Conservation (phyloP, 495 filamentous ascomycete species). For the Penicillium crystallinum region DNA sequence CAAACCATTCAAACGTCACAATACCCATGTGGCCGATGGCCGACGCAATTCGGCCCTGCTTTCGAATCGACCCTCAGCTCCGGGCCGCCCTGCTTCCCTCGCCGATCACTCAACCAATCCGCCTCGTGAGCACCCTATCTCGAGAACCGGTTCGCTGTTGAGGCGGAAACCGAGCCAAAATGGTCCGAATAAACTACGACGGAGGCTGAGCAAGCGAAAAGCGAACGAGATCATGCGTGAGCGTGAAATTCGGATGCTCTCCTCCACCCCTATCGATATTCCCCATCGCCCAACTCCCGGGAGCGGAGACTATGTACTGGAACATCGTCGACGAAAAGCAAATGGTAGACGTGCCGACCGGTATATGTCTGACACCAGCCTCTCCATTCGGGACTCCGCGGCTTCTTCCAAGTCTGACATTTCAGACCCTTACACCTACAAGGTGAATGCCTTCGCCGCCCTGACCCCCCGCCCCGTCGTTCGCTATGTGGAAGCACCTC, state of each 20-base stretch:
- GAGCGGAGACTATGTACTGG: slow-evolving; percentile 37
- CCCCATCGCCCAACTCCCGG: slow-evolving; percentile 56
- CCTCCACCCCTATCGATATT: slow-evolving; percentile 55
- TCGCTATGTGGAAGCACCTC: slow-evolving; percentile 61
- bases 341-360: slow-evolving; percentile 56
- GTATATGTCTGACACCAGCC: slow-evolving; percentile 63
- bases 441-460: slow-evolving; percentile 65
- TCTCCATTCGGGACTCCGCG: slow-evolving; percentile 67
- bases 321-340: slow-evolving; percentile 57
- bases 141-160: slow-evolving; percentile 58
- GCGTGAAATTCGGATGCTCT: slow-evolving; percentile 83
- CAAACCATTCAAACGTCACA: slow-evolving; percentile 41
- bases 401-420: slow-evolving; percentile 66
- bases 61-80: slow-evolving; percentile 22
- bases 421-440: slow-evolving; percentile 66
- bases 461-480: slow-evolving; percentile 77
- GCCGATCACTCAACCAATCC: slow-evolving; percentile 5
- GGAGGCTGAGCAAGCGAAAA: slow-evolving; percentile 74
- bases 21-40: slow-evolving; percentile 24
- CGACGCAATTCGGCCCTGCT: slow-evolving; percentile 26
- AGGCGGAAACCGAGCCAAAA: slow-evolving; percentile 55
- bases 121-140: slow-evolving; percentile 24
- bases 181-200: slow-evolving; percentile 50
- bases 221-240: slow-evolving; percentile 69
- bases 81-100: slow-evolving; percentile 13